Base-by-base conservation (phyloP, 192 early-diverging fungal species). In the Backusella mclennaniae region DNA sequence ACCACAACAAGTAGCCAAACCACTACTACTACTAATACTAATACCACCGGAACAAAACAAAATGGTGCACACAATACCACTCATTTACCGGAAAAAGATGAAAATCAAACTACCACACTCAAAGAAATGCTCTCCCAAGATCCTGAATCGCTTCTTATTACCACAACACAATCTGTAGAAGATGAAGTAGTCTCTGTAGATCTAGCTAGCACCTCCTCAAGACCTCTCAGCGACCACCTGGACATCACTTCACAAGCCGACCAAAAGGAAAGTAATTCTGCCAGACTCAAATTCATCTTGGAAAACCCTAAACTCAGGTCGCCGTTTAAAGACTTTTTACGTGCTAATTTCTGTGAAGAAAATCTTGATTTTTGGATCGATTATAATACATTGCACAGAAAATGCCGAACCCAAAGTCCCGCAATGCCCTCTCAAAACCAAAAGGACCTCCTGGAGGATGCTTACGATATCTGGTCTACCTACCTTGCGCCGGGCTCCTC, bases 321-420 rank as follows among this genome's bases (percentile, higher is more conserved):
- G 15, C 73, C 88, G 4, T 93, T 93, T 79, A 89, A 89, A 71
- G 87, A 83, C 23, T 93, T 92, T 73, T 79, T 91, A 35, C 84
- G 87, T 14, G 82, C 86, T 23, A 92, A 92, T 68, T 89, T 90
- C 67, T 93, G 91, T 72, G 88, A 91, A 73, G 93, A 94, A 42
- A 94, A 94, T 71, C 80, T 92, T 21, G 83, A 90, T n/a, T 94
- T 93, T 56, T 89, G 87, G 82, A 79, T 88, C 2, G 91, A 94
- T 67, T 73, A 82, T 38, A 71, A 42, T 75, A 56, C 83, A 74
- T 21, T 88, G 53, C 33, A 83, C 77, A 74, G 77, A 83, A 82
- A 89, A 85, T 80, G 69, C 80, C 78, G 84, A 59, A 66, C 76
- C 67, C 73, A 82, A 76, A 73, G 77, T 69, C 78, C 82, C 11